Base-by-base conservation (phyloP, 805 yeast species). In the Grigorovia humatica region DNA sequence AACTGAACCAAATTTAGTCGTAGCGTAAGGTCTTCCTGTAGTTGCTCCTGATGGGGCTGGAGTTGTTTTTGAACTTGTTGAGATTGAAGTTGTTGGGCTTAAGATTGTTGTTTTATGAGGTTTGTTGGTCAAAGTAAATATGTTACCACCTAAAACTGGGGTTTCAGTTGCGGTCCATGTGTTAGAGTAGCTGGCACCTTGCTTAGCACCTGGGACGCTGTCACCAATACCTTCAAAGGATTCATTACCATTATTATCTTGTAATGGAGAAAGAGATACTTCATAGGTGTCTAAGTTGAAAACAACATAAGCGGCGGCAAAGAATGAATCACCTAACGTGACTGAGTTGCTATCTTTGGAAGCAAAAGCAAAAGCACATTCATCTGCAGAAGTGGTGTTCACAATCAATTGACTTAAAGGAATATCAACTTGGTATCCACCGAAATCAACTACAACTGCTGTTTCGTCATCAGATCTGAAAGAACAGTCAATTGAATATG, bases 261-360 rank as follows among this genome's bases (percentile, higher is more conserved):
- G 57, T 13, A 74, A 77, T 60, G 75, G 78, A 19, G 81, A 85
- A 60, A 84, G 56, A 3, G 85, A 79, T 43, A 84, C 70, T 59
- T 78, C 73, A 46, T 66, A 67, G 59, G 75, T 75, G 32, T 80
- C 86, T 49, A 82, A 66, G 63, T 85, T 84, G 64, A 76, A 81
- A 17, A 82, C 86, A 27, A 80, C 73, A 63, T 82, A 84, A 2
- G 83, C 81, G 51, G 77, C 73, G 49, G 81, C 69, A 55, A 82
- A 68, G 57, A 81, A 74, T 54, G 74, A 71, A 61, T 79, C 84
- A 47, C 86, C 86, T 45, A 82, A 66, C 47, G 78, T 69, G 11
- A 72, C 60, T 15, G 48, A 42, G 23, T 48, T 49, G 8, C 60
- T 54, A 41, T 68, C 56, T n/a, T n/a, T n/a, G 12, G 43, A 15